A percentile compares a stretch with the other conserved stretches of the same genome.
Evolutionary conservation across 164 flowering plant genomes (phyloP).

Genomic region (Euptelea pleiosperma): DNA sequence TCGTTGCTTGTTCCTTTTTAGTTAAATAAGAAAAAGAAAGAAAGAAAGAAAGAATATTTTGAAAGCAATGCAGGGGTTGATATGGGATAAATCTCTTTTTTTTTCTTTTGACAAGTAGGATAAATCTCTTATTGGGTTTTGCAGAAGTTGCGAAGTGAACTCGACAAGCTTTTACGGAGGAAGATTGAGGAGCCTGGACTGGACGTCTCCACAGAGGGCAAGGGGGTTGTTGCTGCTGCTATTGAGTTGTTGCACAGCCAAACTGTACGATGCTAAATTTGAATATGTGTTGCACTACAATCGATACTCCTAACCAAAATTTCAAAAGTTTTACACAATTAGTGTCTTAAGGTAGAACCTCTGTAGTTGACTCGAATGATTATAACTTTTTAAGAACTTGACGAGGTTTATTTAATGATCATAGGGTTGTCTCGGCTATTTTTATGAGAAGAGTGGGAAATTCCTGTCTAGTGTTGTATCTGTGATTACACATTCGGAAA

Average conservation of each 20-base stretch:
- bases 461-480: too few relatives aligned
- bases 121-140: conserved; percentile 12
- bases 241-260: conserved; percentile 77
- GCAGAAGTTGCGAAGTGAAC: conserved; percentile 84
- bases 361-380: too few relatives aligned
- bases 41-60: too few relatives aligned
- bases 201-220: conserved; percentile 63
- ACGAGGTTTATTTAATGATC: too few relatives aligned
- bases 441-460: too few relatives aligned
- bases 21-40: too few relatives aligned
- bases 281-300: too few relatives aligned
- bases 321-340: background rate
- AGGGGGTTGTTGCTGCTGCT: conserved; percentile 87
- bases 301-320: too few relatives aligned
- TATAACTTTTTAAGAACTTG: too few relatives aligned
- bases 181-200: conserved; percentile 87
- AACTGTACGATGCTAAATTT: conserved; percentile 17
- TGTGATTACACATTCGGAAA: too few relatives aligned
- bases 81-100: background rate
- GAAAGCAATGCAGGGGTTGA: background rate
- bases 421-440: too few relatives aligned
- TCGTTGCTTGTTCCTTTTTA: background rate
- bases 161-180: conserved; percentile 72
- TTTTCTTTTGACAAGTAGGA: background rate
- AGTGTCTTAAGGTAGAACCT: too few relatives aligned